Conservation (phyloP, 805 yeast genomes). For the Yarrowia porcina region DNA sequence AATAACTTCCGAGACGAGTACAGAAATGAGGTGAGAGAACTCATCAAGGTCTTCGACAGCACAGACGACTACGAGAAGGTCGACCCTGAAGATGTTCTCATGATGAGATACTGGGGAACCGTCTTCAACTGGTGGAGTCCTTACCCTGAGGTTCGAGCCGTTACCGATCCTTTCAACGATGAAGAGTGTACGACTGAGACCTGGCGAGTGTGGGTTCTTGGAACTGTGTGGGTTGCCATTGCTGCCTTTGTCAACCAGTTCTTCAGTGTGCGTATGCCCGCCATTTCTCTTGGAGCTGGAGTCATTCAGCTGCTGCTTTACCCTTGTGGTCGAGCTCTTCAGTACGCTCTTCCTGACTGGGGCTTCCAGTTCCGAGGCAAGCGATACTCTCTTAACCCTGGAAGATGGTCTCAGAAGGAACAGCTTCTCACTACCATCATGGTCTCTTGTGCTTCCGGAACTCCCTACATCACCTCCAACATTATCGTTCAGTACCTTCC, state of each 20-base stretch:
- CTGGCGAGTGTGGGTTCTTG: constrained; percentile 51
- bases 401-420: constrained; percentile 63
- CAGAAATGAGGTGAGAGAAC: constrained; percentile 29
- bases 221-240: constrained; percentile 50
- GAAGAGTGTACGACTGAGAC: constrained; percentile 48
- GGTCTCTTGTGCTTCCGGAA: constrained; percentile 34
- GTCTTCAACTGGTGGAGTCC: constrained; percentile 41
- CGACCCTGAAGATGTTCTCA: not conserved
- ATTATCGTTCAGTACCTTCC: constrained; percentile 36
- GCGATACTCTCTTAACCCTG: constrained; percentile 52
- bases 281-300: constrained; percentile 47
- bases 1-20: constrained; percentile 45
- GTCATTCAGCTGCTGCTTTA: constrained; percentile 57
- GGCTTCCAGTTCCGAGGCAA: constrained; percentile 43
- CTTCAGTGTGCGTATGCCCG: constrained; percentile 52
- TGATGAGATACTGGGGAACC: constrained; percentile 19
- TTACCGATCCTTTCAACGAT: constrained; percentile 47
- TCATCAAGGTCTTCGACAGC: constrained; percentile 4
- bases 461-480: constrained; percentile 33
- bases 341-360: constrained; percentile 35
- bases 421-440: constrained; percentile 57
- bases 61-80: not conserved
- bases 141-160: constrained; percentile 56
- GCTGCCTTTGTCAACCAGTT: constrained; percentile 49
- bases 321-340: constrained; percentile 47